These are phyloP conservation scores for Hypoxylon sp. DNA, from an alignment of 2,329 filamentous ascomycete species.

Conservation along the genomic window DNA sequence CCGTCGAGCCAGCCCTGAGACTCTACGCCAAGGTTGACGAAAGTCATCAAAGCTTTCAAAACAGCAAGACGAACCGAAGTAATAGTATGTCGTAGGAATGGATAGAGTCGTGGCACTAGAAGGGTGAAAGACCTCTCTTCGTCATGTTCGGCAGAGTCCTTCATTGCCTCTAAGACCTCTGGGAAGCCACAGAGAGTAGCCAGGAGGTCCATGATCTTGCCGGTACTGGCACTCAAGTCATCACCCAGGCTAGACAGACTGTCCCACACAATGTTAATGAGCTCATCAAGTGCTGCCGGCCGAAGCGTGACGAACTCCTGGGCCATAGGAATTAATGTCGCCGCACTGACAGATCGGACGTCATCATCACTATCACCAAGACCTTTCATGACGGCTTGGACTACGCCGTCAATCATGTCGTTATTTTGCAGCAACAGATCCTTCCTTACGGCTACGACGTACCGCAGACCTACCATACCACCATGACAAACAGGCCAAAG, in stretches of 20 bases:
- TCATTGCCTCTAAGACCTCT: slow-evolving; percentile 94
- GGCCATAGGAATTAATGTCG: slow-evolving; percentile 96
- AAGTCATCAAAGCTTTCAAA: slow-evolving; percentile 90
- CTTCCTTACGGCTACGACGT: slow-evolving; percentile 94
- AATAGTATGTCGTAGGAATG: slow-evolving; percentile 96
- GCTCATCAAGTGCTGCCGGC: slow-evolving; percentile 78
- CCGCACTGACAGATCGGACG: slow-evolving; percentile 94
- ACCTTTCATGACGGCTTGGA: slow-evolving; percentile 94
- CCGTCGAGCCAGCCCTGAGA: slow-evolving; percentile 94
- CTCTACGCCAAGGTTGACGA: slow-evolving; percentile 86
- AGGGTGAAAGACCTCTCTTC: slow-evolving; percentile 91
- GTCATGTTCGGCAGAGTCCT: slow-evolving; percentile 84
- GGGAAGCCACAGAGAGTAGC: slow-evolving; percentile 96
- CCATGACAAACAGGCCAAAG: slow-evolving; percentile 97
- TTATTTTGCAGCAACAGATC: slow-evolving; percentile 88
- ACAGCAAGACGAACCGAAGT: slow-evolving; percentile 95
- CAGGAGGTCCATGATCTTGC: slow-evolving; percentile 97
- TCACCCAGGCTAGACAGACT: slow-evolving; percentile 97
- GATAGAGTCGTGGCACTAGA: slow-evolving; percentile 92
- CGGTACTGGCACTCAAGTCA: slow-evolving; percentile 95
- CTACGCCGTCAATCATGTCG: slow-evolving; percentile 91
- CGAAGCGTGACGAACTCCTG: slow-evolving; percentile 93
- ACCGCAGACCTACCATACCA: slow-evolving; percentile 96
- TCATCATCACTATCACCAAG: slow-evolving; percentile 93
- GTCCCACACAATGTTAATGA: slow-evolving; percentile 97